These are phyloP conservation scores for Anthracocystis setariae DNA, from an alignment of 1,284 basidiomycete genomes.

Conservation along the genomic window DNA sequence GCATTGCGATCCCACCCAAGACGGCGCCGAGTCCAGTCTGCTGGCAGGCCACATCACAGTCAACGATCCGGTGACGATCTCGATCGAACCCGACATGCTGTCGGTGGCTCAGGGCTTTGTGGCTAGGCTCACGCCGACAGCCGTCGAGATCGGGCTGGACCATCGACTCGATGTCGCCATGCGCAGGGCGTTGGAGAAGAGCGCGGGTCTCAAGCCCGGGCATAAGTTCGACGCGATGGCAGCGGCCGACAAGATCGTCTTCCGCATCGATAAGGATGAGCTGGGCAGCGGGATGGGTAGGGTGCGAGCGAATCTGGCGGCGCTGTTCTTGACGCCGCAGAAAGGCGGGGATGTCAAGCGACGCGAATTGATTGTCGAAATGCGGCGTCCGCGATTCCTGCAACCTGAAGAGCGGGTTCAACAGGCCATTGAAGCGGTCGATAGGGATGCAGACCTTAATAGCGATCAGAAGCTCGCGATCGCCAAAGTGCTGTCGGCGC, in stretches of 20 bases:
- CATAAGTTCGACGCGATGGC: constrained; percentile 6
- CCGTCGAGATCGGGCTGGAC: constrained; percentile 82
- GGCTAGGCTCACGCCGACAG: constrained; percentile 75
- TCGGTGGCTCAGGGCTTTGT: constrained; percentile 88
- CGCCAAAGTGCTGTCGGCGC: constrained; percentile 77
- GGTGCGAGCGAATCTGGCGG: constrained; percentile 88
- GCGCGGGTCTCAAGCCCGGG: background rate
- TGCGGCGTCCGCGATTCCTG: constrained; percentile 76
- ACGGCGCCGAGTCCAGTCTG: constrained; percentile 69
- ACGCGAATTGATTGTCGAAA: constrained; percentile 82
- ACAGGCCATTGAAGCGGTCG: constrained; percentile 1
- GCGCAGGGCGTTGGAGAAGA: constrained; percentile 44
- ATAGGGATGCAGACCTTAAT: constrained; percentile 73
- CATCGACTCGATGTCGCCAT: constrained; percentile 73
- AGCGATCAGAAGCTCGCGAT: constrained; percentile 80
- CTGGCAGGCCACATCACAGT: constrained; percentile 80
- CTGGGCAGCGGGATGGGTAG: constrained; percentile 84
- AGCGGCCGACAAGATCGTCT: constrained; percentile 70
- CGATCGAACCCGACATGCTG: constrained; percentile 83
- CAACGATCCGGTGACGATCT: constrained; percentile 83
- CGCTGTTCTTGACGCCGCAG: constrained; percentile 79
- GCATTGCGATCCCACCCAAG: constrained; percentile 42
- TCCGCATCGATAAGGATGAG: constrained; percentile 94
- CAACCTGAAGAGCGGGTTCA: background rate
- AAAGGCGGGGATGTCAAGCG: constrained; percentile 71